Base-by-base conservation (phyloP, 345 rosid species). In the Geranium rotundifolium region DNA sequence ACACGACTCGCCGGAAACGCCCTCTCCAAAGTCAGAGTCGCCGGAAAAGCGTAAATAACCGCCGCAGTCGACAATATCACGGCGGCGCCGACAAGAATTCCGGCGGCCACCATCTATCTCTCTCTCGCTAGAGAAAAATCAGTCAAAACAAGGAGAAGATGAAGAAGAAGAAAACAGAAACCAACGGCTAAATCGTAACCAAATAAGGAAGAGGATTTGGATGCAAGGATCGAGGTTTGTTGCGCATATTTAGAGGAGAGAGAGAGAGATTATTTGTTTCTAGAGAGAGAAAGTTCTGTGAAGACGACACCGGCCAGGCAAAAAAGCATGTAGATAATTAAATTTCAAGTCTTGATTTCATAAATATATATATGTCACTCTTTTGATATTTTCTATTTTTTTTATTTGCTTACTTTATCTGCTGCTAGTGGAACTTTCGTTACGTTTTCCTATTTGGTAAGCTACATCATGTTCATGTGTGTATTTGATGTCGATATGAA, bases 1-100 rank as follows among this genome's bases (percentile, higher is more conserved):
- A 69, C 66, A 46, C 71, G 83, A 73, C 59, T 72, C 75, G 79
- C 77, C 62, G 96, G 95, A 12, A 93, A 81, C 54, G 68, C 78
- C 27, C 84, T 66, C 62, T 77, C 75, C 58, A 80, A 61, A 15
- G 57, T 61, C 57, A 77, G 56, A 20, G 71, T 65, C 17, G 67
- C 67, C 27, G 81, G 79, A 16, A 70, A 65, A 10, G 75, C 80
- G 52, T 73, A 63, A 17, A 72, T 15, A 2, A 75, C 76, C 69
- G 19, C 76, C 59, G 63, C 68, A 63, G 50, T 65, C 50, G 50
- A 41, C 29, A 54, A 17, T 19, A 17, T 59, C 58, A 78, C 62
- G 63, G 69, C 52, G 61, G n/a, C n/a, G n/a, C 61, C 29, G 19
- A 63, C 60, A 16, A 67, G 71, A 58, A 73, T 17, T 56, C 58